Base-by-base conservation (phyloP, 2,329 filamentous ascomycete genomes). In the Hypomyces perniciosus region DNA sequence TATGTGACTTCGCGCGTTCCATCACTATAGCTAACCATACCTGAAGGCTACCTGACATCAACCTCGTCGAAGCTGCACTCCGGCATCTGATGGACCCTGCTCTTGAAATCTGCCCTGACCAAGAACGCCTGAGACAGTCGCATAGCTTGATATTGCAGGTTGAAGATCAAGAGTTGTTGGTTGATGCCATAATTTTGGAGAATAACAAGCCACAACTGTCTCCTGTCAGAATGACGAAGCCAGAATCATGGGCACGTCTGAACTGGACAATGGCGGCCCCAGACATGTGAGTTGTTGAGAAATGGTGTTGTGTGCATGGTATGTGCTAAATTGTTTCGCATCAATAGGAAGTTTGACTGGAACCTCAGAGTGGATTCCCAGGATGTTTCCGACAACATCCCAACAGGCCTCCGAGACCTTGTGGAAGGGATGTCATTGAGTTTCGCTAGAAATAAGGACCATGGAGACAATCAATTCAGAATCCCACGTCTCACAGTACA, bases 221-320 rank as follows among this genome's bases (percentile, higher is more conserved):
- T 8, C 61, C 58, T 43, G 47, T 56, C 29, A 58, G 54, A 20
- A 51, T 64, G 6, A 54, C 41, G 5, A 59, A 46, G 27, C 51
- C 52, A 27, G 64, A 63, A 44, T 40, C 41, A 6, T 58, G 54
- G 51, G 51, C 56, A 4, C 60, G 58, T 10, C 46, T 69, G 28
- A 62, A 65, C 49, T 68, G 68, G 65, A 63, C 58, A 4, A 45
- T 68, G 28, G 59, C 59, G 28, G 63, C 67, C 5, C 68, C 68
- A 10, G 68, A 70, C 33, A 68, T 64, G 68, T 68, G 53, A 51
- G 59, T 56, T 12, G n/a, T 27, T 39, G 5, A 33, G n/a, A 41
- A 4, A 26, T 13, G 20, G 7, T 26, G 12, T 7, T 27, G 29
- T 20, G 7, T 13, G 37, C 20, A 2, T 7, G 8, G 2, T n/a